Conservation (phyloP, 352 stramenopile genomes). For the Pythium phragmitis region DNA sequence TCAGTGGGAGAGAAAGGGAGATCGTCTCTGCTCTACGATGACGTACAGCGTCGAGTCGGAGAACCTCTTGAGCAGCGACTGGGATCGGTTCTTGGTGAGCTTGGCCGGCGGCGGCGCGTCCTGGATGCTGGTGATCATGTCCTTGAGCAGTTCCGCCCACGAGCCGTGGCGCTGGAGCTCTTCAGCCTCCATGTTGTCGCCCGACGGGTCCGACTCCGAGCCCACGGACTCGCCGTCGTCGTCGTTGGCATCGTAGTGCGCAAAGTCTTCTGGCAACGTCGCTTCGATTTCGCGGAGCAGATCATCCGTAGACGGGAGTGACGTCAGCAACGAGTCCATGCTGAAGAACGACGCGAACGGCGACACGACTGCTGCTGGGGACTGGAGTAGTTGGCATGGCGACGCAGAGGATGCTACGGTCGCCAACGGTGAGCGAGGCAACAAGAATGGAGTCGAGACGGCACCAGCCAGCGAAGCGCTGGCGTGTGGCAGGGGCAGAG, state of each 20-base stretch:
- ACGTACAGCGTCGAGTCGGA: constrained; percentile 34
- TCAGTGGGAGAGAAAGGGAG: not conserved
- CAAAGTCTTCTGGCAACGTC: constrained; percentile 46
- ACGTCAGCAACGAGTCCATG: constrained; percentile 33
- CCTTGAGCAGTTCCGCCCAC: constrained; percentile 19
- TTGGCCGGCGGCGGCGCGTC: not conserved
- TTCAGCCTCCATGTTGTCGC: constrained; percentile 67
- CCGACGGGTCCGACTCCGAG: constrained; percentile 73
- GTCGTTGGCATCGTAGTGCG: constrained; percentile 23
- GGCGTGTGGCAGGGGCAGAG: not conserved
- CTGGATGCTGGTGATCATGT: not conserved
- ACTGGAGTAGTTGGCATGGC: not conserved
- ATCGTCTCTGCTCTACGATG: not conserved
- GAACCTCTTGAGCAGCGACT: constrained; percentile 28
- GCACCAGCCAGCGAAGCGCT: not conserved
- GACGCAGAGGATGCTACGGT: constrained; percentile 1
- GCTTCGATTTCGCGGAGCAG: constrained; percentile 72
- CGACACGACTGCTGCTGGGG: not conserved
- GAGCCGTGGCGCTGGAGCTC: constrained; percentile 34
- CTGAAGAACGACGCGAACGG: constrained; percentile 9
- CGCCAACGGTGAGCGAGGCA: constrained; percentile 1
- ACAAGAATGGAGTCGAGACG: constrained; percentile 5
- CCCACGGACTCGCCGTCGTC: constrained; percentile 54
- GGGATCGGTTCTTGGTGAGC: constrained; percentile 21
- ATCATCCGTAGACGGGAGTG: constrained; percentile 41